phyloP scores from a whole-genome alignment of 2,329 filamentous ascomycete genomes.

The Rhinocladiella similis region DNA sequence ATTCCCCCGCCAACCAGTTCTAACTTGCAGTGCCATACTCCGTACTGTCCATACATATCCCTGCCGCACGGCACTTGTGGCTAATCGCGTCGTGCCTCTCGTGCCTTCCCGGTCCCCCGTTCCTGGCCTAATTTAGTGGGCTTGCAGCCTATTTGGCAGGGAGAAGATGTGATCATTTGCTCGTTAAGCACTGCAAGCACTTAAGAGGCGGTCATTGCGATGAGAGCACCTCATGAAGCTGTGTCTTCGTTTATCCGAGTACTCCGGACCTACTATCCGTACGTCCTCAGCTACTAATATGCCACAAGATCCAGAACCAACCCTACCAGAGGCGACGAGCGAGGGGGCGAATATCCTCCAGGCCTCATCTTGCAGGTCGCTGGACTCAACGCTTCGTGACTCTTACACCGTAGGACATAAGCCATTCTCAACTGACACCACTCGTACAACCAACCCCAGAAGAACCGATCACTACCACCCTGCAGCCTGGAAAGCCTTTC shows the following conservation, averaged over 20 bases:
- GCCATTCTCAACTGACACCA: neutral
- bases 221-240: neutral
- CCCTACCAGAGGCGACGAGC: too few species aligned
- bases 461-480: too few species aligned
- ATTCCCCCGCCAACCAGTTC: slow-evolving; percentile 16
- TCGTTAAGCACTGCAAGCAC: neutral
- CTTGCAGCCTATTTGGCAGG: slow-evolving; percentile 4
- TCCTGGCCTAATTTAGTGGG: slow-evolving; percentile 22
- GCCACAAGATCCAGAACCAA: too few species aligned
- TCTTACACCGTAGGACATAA: neutral
- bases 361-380: neutral
- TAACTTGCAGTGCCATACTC: too few species aligned
- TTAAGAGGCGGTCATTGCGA: neutral
- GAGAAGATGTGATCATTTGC: neutral
- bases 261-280: neutral
- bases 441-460: too few species aligned
- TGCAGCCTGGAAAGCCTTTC: too few species aligned
- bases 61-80: neutral
- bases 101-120: slow-evolving; percentile 16
- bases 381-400: neutral
- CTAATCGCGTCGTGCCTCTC: slow-evolving; percentile 1
- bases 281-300: too few species aligned
- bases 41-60: too few species aligned
- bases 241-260: neutral
- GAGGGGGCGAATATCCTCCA: neutral